These are phyloP conservation scores for Colletotrichum tabaci DNA, from an alignment of 2,329 filamentous ascomycete species.

Conservation along the genomic window DNA sequence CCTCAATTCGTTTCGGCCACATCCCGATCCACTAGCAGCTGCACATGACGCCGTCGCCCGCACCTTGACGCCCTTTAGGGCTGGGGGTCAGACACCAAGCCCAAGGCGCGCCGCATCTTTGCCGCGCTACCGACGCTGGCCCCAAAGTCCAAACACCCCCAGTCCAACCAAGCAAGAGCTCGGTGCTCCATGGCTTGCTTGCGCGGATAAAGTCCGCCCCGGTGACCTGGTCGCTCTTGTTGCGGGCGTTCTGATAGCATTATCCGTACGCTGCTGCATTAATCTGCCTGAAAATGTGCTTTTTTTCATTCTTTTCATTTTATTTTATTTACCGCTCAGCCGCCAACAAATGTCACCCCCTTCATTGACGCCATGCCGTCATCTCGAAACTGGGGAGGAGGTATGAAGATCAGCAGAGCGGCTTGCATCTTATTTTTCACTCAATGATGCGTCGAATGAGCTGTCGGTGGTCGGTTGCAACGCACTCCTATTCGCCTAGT, in stretches of 20 bases:
- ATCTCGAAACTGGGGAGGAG: not conserved
- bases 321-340: slow-evolving; percentile 18
- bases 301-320: not conserved
- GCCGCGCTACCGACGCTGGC: slow-evolving; percentile 22
- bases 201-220: slow-evolving; percentile 19
- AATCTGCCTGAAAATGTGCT: not conserved
- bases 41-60: slow-evolving; percentile 31
- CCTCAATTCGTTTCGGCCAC: slow-evolving; percentile 10
- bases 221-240: slow-evolving; percentile 9
- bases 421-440: not conserved
- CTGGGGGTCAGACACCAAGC: slow-evolving; percentile 27
- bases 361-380: slow-evolving; percentile 8
- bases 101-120: slow-evolving; percentile 35
- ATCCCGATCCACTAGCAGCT: slow-evolving; percentile 26
- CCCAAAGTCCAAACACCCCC: not conserved
- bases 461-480: not conserved
- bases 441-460: slow-evolving; percentile 1
- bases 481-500: not conserved
- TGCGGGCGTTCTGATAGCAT: slow-evolving; percentile 9
- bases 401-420: not conserved
- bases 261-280: not conserved
- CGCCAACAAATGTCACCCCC: slow-evolving; percentile 29
- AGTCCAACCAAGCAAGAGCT: slow-evolving; percentile 13
- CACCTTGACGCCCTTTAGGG: slow-evolving; percentile 33
- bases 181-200: too few species aligned